These are phyloP conservation scores for Protea cynaroides DNA, from an alignment of 164 flowering plant genomes.

Conservation along the genomic window DNA sequence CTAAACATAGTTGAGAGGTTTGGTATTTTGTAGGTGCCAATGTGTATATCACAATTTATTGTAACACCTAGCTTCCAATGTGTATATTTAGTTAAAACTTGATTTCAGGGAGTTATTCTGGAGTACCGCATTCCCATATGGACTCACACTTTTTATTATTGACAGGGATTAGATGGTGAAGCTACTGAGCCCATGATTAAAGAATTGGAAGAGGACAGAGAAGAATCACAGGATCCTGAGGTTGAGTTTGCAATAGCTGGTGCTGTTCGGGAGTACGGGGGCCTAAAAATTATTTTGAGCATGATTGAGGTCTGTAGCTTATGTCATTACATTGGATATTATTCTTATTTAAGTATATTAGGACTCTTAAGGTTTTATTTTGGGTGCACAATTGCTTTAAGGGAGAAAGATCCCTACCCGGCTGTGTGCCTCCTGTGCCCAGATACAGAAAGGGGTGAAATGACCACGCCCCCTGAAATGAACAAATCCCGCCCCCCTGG, in stretches of 20 bases:
- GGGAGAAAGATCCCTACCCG: too few species aligned
- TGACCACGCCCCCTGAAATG: too few species aligned
- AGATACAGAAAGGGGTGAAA: too few species aligned
- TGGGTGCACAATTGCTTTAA: not conserved
- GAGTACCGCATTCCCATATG: not conserved
- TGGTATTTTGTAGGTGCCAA: not conserved
- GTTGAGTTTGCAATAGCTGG: slow-evolving; percentile 98
- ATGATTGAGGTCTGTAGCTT: slow-evolving; percentile 75
- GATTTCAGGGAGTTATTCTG: too few species aligned
- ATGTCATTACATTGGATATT: not conserved
- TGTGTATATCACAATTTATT: too few species aligned
- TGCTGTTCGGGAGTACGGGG: slow-evolving; percentile 90
- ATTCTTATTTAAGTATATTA: not conserved
- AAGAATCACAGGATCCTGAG: slow-evolving; percentile 97
- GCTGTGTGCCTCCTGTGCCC: too few species aligned
- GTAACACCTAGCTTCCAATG: not conserved
- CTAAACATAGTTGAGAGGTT: too few species aligned
- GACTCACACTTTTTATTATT: slow-evolving; percentile 7
- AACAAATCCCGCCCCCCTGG: too few species aligned
- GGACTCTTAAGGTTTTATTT: not conserved
- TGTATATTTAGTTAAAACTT: not conserved
- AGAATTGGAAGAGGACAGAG: slow-evolving; percentile 96
- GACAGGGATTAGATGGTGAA: slow-evolving; percentile 97
- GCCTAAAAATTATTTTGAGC: slow-evolving; percentile 81
- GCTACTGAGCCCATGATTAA: slow-evolving; percentile 99